These are phyloP conservation scores for Cyberlindnera samutprakarnensis DNA, from an alignment of 805 yeast genomes.

Conservation along the genomic window DNA sequence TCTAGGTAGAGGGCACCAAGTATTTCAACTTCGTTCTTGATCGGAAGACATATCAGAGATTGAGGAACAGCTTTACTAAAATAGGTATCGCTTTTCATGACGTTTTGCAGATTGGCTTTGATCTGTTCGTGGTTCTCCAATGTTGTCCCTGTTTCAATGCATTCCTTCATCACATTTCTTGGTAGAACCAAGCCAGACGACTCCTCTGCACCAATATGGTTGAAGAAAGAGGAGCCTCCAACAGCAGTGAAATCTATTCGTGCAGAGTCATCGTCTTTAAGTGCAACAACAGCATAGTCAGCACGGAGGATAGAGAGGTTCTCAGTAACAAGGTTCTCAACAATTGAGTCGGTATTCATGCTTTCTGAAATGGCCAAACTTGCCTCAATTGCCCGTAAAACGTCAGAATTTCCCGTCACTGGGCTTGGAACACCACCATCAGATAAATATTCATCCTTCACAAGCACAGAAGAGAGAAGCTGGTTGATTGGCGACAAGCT, in stretches of 20 bases:
- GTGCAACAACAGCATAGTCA: slow-evolving; percentile 26
- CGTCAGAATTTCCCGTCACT: slow-evolving; percentile 7
- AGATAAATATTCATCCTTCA: slow-evolving; percentile 10
- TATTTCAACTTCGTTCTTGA: slow-evolving; percentile 32
- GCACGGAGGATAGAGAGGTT: slow-evolving; percentile 32
- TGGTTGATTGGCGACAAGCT: slow-evolving; percentile 20
- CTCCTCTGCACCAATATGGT: slow-evolving; percentile 26
- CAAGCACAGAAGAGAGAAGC: slow-evolving; percentile 22
- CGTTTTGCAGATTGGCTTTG: slow-evolving; percentile 24
- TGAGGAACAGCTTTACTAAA: slow-evolving; percentile 27
- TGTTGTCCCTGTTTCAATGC: slow-evolving; percentile 29
- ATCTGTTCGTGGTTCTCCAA: slow-evolving; percentile 31
- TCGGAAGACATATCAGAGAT: slow-evolving; percentile 37
- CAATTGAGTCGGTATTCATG: slow-evolving; percentile 29
- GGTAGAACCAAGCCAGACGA: slow-evolving; percentile 25
- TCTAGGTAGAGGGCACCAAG: slow-evolving; percentile 43
- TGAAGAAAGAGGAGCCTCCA: slow-evolving; percentile 24
- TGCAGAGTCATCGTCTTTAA: slow-evolving; percentile 22
- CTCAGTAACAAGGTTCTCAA: slow-evolving; percentile 31
- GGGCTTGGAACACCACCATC: too few relatives aligned
- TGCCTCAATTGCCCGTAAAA: slow-evolving; percentile 33
- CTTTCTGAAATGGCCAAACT: slow-evolving; percentile 45
- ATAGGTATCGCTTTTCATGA: slow-evolving; percentile 33
- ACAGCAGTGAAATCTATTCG: slow-evolving; percentile 25
- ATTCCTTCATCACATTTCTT: slow-evolving; percentile 29